Conservation (phyloP, 345 rosid species). For the Populus davidiana region DNA sequence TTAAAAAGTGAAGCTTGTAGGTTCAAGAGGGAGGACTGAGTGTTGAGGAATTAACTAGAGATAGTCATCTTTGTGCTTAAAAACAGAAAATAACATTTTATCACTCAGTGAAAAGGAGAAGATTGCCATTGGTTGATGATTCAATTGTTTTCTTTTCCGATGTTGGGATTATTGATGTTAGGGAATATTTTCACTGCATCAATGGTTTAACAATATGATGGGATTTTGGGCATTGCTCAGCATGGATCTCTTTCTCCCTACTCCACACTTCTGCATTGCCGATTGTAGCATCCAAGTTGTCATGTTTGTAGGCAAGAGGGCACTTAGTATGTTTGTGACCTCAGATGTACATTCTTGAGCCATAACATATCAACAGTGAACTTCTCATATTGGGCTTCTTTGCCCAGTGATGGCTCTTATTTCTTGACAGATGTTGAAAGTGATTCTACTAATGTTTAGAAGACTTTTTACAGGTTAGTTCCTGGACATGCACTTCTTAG, state of each 20-base stretch:
- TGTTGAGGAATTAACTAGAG: too few species aligned
- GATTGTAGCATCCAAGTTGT: too few species aligned
- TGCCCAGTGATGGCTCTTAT: too few species aligned
- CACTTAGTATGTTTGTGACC: too few species aligned
- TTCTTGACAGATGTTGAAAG: not conserved
- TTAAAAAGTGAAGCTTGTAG: too few species aligned
- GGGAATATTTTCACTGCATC: not conserved
- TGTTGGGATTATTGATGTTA: not conserved
- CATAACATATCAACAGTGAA: not conserved
- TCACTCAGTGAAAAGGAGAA: not conserved
- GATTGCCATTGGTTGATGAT: not conserved
- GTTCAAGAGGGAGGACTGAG: too few species aligned
- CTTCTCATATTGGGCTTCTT: not conserved
- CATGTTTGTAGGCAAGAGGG: too few species aligned
- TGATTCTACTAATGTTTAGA: not conserved
- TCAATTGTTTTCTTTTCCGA: not conserved
- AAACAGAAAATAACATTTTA: too few species aligned
- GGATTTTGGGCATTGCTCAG: not conserved
- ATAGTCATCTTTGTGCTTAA: too few species aligned
- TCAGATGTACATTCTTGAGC: too few species aligned
- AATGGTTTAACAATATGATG: not conserved
- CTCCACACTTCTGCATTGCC: too few species aligned
- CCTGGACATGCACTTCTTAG: constrained; percentile 81
- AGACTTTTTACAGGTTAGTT: constrained; percentile 53
- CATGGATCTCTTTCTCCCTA: not conserved